These are phyloP conservation scores for Cairneyella variabilis DNA, from an alignment of 495 filamentous ascomycete species.

Conservation along the genomic window DNA sequence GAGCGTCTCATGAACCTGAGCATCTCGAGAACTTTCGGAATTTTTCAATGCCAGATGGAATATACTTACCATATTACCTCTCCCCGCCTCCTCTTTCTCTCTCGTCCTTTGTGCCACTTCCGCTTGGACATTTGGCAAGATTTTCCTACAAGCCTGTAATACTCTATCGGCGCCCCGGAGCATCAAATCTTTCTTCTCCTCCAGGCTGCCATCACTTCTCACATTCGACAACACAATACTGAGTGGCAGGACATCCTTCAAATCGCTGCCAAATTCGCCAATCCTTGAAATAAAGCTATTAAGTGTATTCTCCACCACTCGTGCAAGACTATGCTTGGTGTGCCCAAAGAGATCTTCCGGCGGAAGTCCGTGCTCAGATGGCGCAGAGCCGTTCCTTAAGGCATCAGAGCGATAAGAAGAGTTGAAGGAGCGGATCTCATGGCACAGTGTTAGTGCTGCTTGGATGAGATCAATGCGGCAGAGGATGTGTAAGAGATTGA, in stretches of 20 bases:
- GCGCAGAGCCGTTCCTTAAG: not conserved
- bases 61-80: too few species aligned
- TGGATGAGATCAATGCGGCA: conserved; percentile 19
- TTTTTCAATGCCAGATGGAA: too few species aligned
- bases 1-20: too few species aligned
- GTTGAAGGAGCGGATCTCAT: conserved; percentile 19
- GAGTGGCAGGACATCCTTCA: conserved; percentile 21
- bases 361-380: not conserved
- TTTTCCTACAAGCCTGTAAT: conserved; percentile 13
- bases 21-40: too few species aligned
- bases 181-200: conserved; percentile 19
- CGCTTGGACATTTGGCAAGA: not conserved
- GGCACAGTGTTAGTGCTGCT: conserved; percentile 19
- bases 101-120: not conserved
- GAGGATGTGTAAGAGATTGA: conserved; percentile 23
- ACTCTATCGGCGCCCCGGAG: conserved; percentile 15
- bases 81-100: too few species aligned
- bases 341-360: not conserved
- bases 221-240: conserved; percentile 18
- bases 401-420: not conserved
- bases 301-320: conserved; percentile 22
- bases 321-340: conserved; percentile 17
- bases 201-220: conserved; percentile 15
- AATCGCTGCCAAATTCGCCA: conserved; percentile 23
- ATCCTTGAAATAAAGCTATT: conserved; percentile 16